Evolutionary conservation across 2,329 filamentous ascomycete genomes (phyloP), one percentile per base, ranked within the genome.

Genomic region (Dothideomycetidae sp.): DNA sequence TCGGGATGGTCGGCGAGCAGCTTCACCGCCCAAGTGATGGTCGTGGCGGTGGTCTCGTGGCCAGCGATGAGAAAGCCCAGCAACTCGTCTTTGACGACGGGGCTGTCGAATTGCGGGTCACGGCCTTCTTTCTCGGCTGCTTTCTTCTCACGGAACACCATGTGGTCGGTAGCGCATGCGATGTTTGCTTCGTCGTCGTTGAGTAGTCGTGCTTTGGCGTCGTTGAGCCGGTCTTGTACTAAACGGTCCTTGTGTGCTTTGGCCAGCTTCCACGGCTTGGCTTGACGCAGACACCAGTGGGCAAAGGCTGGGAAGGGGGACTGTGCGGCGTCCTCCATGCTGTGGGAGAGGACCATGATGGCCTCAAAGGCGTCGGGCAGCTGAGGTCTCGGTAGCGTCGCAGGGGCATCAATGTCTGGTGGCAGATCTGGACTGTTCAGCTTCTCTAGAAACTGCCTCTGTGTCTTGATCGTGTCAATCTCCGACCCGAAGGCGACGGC

Each of bases 31-130:
- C 63, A 65, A 23, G 44, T 42, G 1, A 65, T 44, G 1, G 60
- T 60, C 5, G 57, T 62, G 10, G 57, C 52, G 1, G 59, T 64
- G 0, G 63, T 66, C 33, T 68, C 63, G 40, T 66, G 58, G 10
- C 62, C 65, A 12, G 59, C 56, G 12, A 58, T 42, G 2, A 58
- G 41, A 40, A 57, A 55, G 2, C 52, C 55, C 23, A 53, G 56
- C 2, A 57, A 40, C 45, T 59, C 46, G 29, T 47, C 42, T 12
- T 37, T 41, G 10, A 44, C 43, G 4, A 42, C 47, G 45, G 42
- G 46, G 47, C 53, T 41, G 21, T 48, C 18, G 33, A 42, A 37
- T 48, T 48, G 30, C 50, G 52, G 47, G 17, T 34, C 12, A 5
- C 49, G 39, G 2, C 50, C 52, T 23, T 56, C 53, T 36, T 59